Evolutionary conservation across 176 grass and related monocot species (phyloP), one percentile per base, ranked within the genome.

Genomic region (Ensete ventricosum): DNA sequence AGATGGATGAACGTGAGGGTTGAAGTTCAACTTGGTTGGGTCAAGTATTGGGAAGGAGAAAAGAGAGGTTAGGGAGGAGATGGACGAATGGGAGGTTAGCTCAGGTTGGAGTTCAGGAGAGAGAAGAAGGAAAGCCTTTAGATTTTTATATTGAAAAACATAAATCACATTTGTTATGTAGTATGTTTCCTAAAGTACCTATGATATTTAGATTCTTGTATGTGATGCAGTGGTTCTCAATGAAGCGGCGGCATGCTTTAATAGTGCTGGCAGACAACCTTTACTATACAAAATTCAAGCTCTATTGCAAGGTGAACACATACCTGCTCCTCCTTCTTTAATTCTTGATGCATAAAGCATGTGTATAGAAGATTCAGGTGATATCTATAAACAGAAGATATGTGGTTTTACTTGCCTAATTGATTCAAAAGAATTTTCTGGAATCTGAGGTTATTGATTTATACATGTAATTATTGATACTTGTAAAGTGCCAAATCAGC

Each of bases 241-340:
- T 97, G 71, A 97, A 89, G 19, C 81, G 94, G 59, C 82, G 83
- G 82, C 94, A 97, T 43, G 90, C 94, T 87, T 85, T 97, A 79
- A 20, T 93, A 83, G 90, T 97, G 86, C 75, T 97, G 43, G 88
- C 88, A 0, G 94, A 97, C 73, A 89, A 27, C 60, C 88, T 99
- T 73, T 99, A 99, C 84, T 94, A 99, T 76, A 99, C 80, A 65
- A 99, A 99, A 80, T 99, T 99, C 84, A 99, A 91, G 82, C 82
- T 91, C 60, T 99, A 99, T 82, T 99, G 95, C 95, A 99, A 94
- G 95, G 95, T 99, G 25, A 74, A 23, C 11, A 74, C 24, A 73
- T 55, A 14, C 21, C 4, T 17, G 13, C 14, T 17, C 13, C 74
- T 64, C 55, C 19, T 62, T 48, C 1, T 7, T 10, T n/a, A 29